Base-by-base conservation (phyloP, 345 rosid species). In the Iberis pinnata region DNA sequence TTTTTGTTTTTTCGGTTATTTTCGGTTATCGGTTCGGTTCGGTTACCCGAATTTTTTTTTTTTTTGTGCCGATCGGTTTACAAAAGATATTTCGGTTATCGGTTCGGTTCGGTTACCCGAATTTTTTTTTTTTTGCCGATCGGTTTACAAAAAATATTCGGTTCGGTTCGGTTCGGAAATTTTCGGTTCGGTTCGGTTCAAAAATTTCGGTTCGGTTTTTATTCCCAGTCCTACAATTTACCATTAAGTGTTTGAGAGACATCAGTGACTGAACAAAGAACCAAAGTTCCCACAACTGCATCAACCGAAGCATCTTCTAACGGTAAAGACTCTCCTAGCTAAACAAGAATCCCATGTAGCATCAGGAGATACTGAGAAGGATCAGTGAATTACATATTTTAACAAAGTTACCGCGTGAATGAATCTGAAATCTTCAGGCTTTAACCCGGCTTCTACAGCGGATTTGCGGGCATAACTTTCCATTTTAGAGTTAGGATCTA, bases 311-410 rank as follows among this genome's bases (percentile, higher is more conserved):
- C 76, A 64, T 89, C 88, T 11, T 53, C 41, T 8, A 86, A 49
- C 15, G 96, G 97, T 72, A 89, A 64, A 38, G 84, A 75, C 69
- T 89, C 95, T 33, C 81, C 88, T 48, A 86, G 81, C 97, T 86
- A 83, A 8, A 0, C 7, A 16, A 35, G 25, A 36, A 29, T n/a
- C n/a, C n/a, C n/a, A 29, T 29, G 33, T 20, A 12, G 18, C 64
- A 43, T 59, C 38, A 49, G 5, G 20, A 1, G 9, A 43, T 17
- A 22, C 12, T 9, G 33, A 58, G 14, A 48, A 14, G 12, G 18
- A 38, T 16, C 36, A 26, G 6, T 24, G n/a, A 7, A 53, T 53
- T 5, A 0, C 11, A 48, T 35, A 46, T n/a, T 1, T 20, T 6
- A 0, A 26, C 25, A 0, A 40, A 22, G 2, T 18, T 78, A 86